Evolutionary conservation across 495 filamentous ascomycete species (phyloP), one percentile per base, ranked within the genome.

Genomic region (Cercophora newfieldiana): DNA sequence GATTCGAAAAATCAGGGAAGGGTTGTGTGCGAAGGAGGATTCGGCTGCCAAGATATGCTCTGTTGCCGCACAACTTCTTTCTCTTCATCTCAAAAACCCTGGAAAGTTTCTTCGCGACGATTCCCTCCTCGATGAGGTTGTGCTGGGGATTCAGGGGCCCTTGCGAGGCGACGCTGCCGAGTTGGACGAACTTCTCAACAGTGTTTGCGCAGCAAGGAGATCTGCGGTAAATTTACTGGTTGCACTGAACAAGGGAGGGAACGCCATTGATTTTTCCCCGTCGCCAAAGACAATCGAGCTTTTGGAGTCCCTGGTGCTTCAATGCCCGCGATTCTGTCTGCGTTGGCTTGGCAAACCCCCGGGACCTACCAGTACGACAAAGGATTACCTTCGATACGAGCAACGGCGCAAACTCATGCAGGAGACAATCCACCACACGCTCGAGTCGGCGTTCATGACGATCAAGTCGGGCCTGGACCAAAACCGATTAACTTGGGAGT

Each of bases 121-220:
- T 55, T 68, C 63, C 19, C 66, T 81, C 3, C 64, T 87, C 1
- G 74, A 76, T 4, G 74, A 80, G 53, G 81, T 88, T 0, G 63
- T 90, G 16, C 83, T 85, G 8, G 79, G 77, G 10, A 70, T 88
- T 29, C 78, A 81, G 59, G 78, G 87, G n/a, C 80, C 85, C 0
- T 71, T 92, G 16, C 84, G 86, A 63, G 91, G 91, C 1, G 88
- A 85, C 16, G 73, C 81, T 3, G 71, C 73, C 12, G 89, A 91
- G 61, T 73, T 94, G n/a, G 90, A 93, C 67, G 89, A 91, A 30
- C 78, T 94, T 1, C 72, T 93, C 16, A 76, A 82, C 16, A 88
- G 87, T 64, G 79, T 91, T n/a, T 88, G 85, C 26, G 80, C 77
- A 44, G 80, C 88, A 25, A 85, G 90, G 66, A 90, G 87, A 69